phyloP scores from a whole-genome alignment of 2,329 filamentous ascomycete species.

The Fusarium nodosum region DNA sequence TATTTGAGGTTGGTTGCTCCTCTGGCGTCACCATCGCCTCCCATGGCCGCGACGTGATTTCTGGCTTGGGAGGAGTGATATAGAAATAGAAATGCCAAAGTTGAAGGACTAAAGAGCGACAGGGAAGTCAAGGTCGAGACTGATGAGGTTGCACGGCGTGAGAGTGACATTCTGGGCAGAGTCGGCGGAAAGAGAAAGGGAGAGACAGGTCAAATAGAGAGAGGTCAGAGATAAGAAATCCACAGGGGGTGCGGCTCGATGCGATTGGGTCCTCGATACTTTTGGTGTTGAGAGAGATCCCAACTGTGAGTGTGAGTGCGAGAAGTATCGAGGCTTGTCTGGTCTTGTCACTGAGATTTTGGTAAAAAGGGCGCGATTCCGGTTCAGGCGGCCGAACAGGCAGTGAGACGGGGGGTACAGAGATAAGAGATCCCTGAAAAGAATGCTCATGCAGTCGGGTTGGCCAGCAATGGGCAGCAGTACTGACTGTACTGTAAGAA shows the following conservation, averaged over 20 bases:
- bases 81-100: constrained; percentile 34
- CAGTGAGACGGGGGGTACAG: constrained; percentile 12
- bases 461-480: background rate
- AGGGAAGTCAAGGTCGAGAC: constrained; percentile 14
- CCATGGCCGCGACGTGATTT: constrained; percentile 38
- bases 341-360: constrained; percentile 10
- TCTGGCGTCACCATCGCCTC: constrained; percentile 60
- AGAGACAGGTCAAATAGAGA: constrained; percentile 18
- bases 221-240: constrained; percentile 31
- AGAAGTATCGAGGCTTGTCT: background rate
- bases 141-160: constrained; percentile 14
- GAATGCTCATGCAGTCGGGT: background rate
- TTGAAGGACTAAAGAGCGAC: constrained; percentile 10
- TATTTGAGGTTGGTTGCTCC: constrained; percentile 63
- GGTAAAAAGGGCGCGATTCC: constrained; percentile 19
- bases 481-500: background rate
- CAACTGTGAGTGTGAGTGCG: constrained; percentile 2
- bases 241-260: constrained; percentile 23
- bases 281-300: constrained; percentile 18
- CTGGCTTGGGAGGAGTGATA: constrained; percentile 39
- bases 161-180: constrained; percentile 25
- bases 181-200: constrained; percentile 3
- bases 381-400: constrained; percentile 5
- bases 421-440: constrained; percentile 38
- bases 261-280: constrained; percentile 4